Evolutionary conservation across 352 stramenopile species (phyloP).

Genomic region (Plasmopara halstedii): DNA sequence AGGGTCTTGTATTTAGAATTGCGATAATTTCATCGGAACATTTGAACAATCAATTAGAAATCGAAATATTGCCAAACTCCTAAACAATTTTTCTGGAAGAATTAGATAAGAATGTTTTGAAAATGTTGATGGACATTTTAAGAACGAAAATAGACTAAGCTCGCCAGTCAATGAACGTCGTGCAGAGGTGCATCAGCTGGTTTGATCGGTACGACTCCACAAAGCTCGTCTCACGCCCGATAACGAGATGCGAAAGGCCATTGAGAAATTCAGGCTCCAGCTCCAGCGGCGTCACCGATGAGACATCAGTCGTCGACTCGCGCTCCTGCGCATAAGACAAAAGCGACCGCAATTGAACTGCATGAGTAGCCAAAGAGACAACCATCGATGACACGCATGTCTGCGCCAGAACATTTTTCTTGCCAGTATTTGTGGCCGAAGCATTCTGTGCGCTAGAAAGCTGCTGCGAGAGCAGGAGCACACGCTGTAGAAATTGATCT

Average conservation of each 20-base stretch:
- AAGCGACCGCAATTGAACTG: constrained; percentile 41
- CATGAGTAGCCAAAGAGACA: constrained; percentile 44
- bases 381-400: constrained; percentile 60
- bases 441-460: constrained; percentile 34
- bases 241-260: constrained; percentile 31
- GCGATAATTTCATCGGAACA: too few species aligned
- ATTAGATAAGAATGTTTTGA: too few species aligned
- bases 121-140: too few species aligned
- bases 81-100: too few species aligned
- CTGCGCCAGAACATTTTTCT: constrained; percentile 28
- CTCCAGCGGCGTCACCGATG: constrained; percentile 27
- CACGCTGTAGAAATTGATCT: constrained; percentile 49
- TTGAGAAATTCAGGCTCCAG: constrained; percentile 42
- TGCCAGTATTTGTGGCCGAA: constrained; percentile 13
- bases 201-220: constrained; percentile 50
- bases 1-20: too few species aligned
- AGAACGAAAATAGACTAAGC: too few species aligned
- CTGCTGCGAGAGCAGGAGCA: constrained; percentile 47
- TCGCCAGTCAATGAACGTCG: constrained; percentile 55
- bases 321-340: constrained; percentile 43
- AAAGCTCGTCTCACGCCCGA: constrained; percentile 37
- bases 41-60: too few species aligned
- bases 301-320: constrained; percentile 20
- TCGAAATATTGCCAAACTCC: too few species aligned
- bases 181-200: constrained; percentile 48